Conservation (phyloP, 768 basidiomycete genomes). For the Kwoniella dendrophila region DNA sequence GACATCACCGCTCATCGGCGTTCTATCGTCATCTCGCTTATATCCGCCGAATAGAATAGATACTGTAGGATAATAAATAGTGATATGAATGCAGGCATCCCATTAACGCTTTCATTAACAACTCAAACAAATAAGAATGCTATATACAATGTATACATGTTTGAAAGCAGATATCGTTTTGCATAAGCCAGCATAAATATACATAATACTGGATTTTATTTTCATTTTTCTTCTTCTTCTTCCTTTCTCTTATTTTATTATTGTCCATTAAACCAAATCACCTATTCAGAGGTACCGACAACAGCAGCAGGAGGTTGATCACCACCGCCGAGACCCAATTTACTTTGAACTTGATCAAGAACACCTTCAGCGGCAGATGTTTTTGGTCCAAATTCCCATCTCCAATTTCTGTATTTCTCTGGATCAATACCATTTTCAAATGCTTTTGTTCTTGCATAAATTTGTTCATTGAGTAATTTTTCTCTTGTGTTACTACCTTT, state of each 20-base stretch:
- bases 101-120: too few relatives aligned
- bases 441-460: conserved; percentile 40
- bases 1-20: too few relatives aligned
- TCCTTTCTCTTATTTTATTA: background rate
- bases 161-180: background rate
- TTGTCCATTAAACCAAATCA: background rate
- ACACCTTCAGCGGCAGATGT: conserved; percentile 22
- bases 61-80: background rate
- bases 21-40: too few relatives aligned
- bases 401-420: conserved; percentile 36
- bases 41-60: too few relatives aligned
- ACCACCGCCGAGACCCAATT: conserved; percentile 17
- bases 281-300: conserved; percentile 34
- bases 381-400: conserved; percentile 36
- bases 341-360: conserved; percentile 17
- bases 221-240: background rate
- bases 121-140: background rate
- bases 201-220: background rate
- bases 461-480: conserved; percentile 44
- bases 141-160: background rate
- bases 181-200: background rate
- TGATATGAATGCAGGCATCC: background rate
- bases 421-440: conserved; percentile 51
- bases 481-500: conserved; percentile 41
- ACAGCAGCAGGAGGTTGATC: conserved; percentile 28